Base-by-base conservation (phyloP, 371 early-diverging fungal species). In the Saksenaea oblongispora region DNA sequence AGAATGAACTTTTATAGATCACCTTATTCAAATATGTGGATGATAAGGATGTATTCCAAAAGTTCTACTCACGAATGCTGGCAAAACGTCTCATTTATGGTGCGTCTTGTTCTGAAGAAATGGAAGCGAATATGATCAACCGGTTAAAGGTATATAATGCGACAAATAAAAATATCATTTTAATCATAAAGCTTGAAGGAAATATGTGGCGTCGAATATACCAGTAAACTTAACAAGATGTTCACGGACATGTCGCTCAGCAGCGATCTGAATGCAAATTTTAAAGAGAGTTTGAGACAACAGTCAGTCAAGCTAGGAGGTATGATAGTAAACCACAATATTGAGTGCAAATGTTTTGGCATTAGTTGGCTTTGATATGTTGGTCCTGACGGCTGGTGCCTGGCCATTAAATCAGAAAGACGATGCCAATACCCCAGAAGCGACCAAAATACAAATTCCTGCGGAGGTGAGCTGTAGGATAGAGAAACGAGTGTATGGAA, bases 31-130 rank as follows among this genome's bases (percentile, higher is more conserved):
- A 92, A 67, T 98, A 94, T 68, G 87, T 97, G 18, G 95, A 95
- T 56, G 96, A 95, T 74, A 92, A 93, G 72, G 98, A 97, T 67
- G 90, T 96, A 9, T 97, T 96, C 78, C 96, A 96, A 73, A 93
- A 94, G 79, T 93, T 93, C 61, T 97, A 97, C 74, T 87, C 91
- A n/a, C 86, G 89, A 62, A 87, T 86, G 80, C 70, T 97, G 65
- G 93, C 96, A 36, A 91, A 93, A 58, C 94, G 98, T 22, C 80
- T 97, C 9, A 91, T 97, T 18, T 84, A 90, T 67, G 85, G 84
- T 34, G 84, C 86, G 3, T 94, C 94, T 9, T 84, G 86, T 26
- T 91, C 90, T 8, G 91, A 93, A 61, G 95, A 97, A 64, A 78
- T 89, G 53, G 97, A 97, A 73, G 84, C 86, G 28, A 86, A 83